Base-by-base conservation (phyloP, 177 flowering plant genomes). In the Vitis hybrid region DNA sequence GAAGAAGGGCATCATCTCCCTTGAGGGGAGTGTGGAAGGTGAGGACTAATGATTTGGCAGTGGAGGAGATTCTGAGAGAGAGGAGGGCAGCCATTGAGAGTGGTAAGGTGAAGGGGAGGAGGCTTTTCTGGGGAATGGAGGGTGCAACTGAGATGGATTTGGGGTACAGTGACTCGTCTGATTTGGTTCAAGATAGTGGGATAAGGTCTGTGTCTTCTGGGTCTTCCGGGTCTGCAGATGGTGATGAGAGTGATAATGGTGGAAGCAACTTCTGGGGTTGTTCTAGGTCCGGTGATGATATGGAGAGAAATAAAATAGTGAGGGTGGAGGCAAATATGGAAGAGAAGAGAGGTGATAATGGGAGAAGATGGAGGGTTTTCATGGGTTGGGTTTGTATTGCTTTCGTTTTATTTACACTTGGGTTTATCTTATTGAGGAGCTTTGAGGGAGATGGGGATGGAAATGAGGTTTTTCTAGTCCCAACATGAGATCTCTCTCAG, bases 71-170 rank as follows among this genome's bases (percentile, higher is more conserved):
- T 12, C 52, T 70, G 2, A 64, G 59, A 2, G 87, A 82, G 69
- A 75, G 85, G 56, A 80, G 74, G 69, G 83, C 72, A 3, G 86
- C 83, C 45, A 64, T 80, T 1, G 77, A 72, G 60, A 86, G 77
- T 13, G 83, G 86, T 2, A 75, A 69, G 73, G 58, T 87, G 58
- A 83, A 83, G 71, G 85, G 86, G 2, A 65, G 85, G 49, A 45
- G 80, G 48, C 87, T 87, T 56, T 79, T 83, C 3, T 83, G 76
- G 62, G 64, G 57, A 2, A 66, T 57, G 33, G 83, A 78, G 20
- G 72, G 53, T 56, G 78, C 51, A 8, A 53, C 55, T 33, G 74
- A 69, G 19, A 52, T 56, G 58, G 76, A 64, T 51, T 19, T 61
- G 53, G 66, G 57, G 26, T 75, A 56, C 19, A 51, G 52, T 64